Base-by-base conservation (phyloP, 805 yeast species). In the Hanseniaspora clermontiae region DNA sequence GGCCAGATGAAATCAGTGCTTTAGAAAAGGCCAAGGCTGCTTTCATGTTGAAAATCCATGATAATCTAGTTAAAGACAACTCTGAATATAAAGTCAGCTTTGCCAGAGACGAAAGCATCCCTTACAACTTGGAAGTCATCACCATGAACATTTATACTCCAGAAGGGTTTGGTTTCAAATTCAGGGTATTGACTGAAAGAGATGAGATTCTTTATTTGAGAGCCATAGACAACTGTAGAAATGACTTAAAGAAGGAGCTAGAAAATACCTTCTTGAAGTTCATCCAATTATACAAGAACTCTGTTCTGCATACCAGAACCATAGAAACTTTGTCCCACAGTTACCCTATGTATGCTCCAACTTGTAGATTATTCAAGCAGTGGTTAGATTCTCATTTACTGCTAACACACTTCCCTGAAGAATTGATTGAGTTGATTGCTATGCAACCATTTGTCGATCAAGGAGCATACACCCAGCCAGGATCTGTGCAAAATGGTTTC, bases 1-100 rank as follows among this genome's bases (percentile, higher is more conserved):
- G 99, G 99, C 99, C 99, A 2, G 95, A 87, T 68, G 96, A 93
- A 66, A 67, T 88, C 6, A 71, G 75, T 42, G 89, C 96, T 1
- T 71, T 89, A 55, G 97, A 93, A 67, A 83, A 84, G 64, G 84
- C 95, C 15, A 93, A 93, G 65, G 80, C 95, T 36, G 97, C 97
- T 8, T 87, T 93, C 62, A 71, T 91, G 62, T 67, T 93, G 55
- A 84, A 84, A 62, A 78, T 90, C 24, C 77, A 80, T 52, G 78
- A 79, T 50, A 66, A 65, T 29, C 58, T 78, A 20, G 64, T 69
- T 7, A 56, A 66, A 8, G 72, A 73, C 57, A 79, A 79, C 53
- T 74, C 82, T 12, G 70, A 70, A 17, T 86, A 84, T 65, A 72
- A 71, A 49, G 72, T 84, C 1, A 79, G 75, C 61, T 71, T 90